Base-by-base conservation (phyloP, 2,329 filamentous ascomycete species). In the Fusarium chaquense region DNA sequence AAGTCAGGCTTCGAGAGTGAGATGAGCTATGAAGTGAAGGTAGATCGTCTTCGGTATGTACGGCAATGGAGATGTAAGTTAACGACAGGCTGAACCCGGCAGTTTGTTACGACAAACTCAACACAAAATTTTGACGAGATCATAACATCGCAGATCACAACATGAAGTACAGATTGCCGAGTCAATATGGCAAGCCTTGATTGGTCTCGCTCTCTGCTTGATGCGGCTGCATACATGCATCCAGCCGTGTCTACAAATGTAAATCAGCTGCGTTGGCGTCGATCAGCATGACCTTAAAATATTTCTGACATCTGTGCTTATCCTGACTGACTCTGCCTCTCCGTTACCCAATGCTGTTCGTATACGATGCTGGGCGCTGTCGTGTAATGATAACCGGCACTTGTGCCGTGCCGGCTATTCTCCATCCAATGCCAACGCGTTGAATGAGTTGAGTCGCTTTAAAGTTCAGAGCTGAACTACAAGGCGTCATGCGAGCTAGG, bases 391-490 rank as follows among this genome's bases (percentile, higher is more conserved):
- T 11, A 16, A 1, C 11, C 15, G 32, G 18, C 4, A 13, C 5
- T 4, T 18, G 30, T 35, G 46, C 46, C 32, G 16, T 26, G 12
- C 22, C 32, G 47, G 5, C 8, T 6, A 50, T 50, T 12, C 1
- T 13, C 16, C 8, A 2, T 33, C 30, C 12, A 7, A 36, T 28
- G 4, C 18, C 4, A 18, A 8, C 32, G 24, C 18, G 22, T 28
- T 11, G 18, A 9, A n/a, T 36, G 5, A 1, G 9, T 2, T 2
- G 2, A 0, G 15, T 10, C 5, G 18, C 5, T 50, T 50, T 36
- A 5, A n/a, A 3, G 32, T 50, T 50, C 4, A 28, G 3, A 26
- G 47, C 32, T 26, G 47, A 50, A 16, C 12, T 10, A n/a, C 8
- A 4, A 36, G 32, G 12, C 18, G 32, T 36, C 47, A 50, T 36